phyloP scores from a whole-genome alignment of 495 filamentous ascomycete genomes.

The Aspergillus diversus region DNA sequence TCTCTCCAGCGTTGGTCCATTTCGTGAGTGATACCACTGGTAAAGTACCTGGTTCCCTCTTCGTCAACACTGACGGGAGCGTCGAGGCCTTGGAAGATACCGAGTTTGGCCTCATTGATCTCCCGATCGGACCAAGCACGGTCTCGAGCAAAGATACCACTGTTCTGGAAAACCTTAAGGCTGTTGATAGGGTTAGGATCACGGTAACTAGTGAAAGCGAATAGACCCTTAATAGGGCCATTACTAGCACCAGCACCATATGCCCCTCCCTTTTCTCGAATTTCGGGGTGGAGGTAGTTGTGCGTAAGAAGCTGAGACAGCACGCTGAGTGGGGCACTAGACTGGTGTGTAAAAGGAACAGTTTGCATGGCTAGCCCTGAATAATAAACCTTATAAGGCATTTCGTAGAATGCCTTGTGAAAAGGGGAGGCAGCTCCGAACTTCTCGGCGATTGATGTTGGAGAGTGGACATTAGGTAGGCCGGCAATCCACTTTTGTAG shows the following conservation, averaged over 20 bases:
- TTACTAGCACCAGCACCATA: constrained; percentile 92
- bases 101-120: constrained; percentile 93
- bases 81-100: constrained; percentile 95
- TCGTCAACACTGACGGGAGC: constrained; percentile 85
- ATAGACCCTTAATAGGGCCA: constrained; percentile 75
- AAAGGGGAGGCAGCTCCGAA: constrained; percentile 38
- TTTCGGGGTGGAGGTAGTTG: constrained; percentile 95
- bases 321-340: constrained; percentile 79
- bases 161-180: constrained; percentile 79
- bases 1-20: constrained; percentile 89
- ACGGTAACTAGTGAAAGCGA: constrained; percentile 94
- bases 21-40: constrained; percentile 81
- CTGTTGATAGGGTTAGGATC: constrained; percentile 96
- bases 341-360: constrained; percentile 77
- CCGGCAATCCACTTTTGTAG: constrained; percentile 70
- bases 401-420: constrained; percentile 84
- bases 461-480: constrained; percentile 50
- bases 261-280: constrained; percentile 95
- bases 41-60: constrained; percentile 84
- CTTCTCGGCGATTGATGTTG: constrained; percentile 34
- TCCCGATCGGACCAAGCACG: constrained; percentile 84
- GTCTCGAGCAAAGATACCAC: constrained; percentile 82
- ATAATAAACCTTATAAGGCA: constrained; percentile 98
- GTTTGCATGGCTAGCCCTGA: constrained; percentile 79
- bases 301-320: constrained; percentile 94